Percentiles rank a stretch among this genome's conserved stretches.
phyloP scores from a whole-genome alignment of 768 basidiomycete species.

The Leccinum subtestaceum region DNA sequence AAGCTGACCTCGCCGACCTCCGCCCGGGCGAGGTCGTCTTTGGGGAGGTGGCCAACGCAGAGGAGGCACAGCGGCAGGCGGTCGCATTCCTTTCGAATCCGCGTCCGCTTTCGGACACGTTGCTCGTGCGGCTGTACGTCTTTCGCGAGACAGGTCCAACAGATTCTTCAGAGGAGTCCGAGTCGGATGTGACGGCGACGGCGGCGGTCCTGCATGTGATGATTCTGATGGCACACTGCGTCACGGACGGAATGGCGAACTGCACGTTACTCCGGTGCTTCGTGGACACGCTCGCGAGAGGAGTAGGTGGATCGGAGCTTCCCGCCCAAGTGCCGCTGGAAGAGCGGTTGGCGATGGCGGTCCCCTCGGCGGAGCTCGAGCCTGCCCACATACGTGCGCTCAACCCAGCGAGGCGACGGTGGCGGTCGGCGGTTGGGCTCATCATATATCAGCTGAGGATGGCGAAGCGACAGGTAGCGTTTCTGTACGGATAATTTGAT shows the following conservation, averaged over 20 bases:
- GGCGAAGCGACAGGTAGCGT: slow-evolving; percentile 36
- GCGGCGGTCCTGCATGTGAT: slow-evolving; percentile 40
- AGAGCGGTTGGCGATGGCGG: slow-evolving; percentile 40
- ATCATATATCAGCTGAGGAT: slow-evolving; percentile 36
- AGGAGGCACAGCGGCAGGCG: slow-evolving; percentile 34
- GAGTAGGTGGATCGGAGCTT: not conserved
- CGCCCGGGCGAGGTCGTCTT: slow-evolving; percentile 41
- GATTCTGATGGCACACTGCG: slow-evolving; percentile 44
- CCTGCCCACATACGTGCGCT: slow-evolving; percentile 30
- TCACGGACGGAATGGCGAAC: slow-evolving; percentile 49
- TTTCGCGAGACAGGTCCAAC: slow-evolving; percentile 30
- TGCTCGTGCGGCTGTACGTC: slow-evolving; percentile 43
- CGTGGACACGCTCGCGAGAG: slow-evolving; percentile 38
- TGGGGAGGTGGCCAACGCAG: slow-evolving; percentile 30
- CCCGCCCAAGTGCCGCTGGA: slow-evolving; percentile 28
- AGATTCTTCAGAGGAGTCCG: not conserved
- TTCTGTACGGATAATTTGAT: not conserved
- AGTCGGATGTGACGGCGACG: slow-evolving; percentile 34
- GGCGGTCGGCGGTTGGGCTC: slow-evolving; percentile 43
- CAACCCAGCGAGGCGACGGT: slow-evolving; percentile 38
- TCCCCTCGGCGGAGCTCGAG: slow-evolving; percentile 37
- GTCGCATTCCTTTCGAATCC: slow-evolving; percentile 33
- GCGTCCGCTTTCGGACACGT: slow-evolving; percentile 39
- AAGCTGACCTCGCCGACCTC: slow-evolving; percentile 33
- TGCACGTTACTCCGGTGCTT: slow-evolving; percentile 42